phyloP scores from a whole-genome alignment of 2,329 filamentous ascomycete species.

The Xylaria sp. region DNA sequence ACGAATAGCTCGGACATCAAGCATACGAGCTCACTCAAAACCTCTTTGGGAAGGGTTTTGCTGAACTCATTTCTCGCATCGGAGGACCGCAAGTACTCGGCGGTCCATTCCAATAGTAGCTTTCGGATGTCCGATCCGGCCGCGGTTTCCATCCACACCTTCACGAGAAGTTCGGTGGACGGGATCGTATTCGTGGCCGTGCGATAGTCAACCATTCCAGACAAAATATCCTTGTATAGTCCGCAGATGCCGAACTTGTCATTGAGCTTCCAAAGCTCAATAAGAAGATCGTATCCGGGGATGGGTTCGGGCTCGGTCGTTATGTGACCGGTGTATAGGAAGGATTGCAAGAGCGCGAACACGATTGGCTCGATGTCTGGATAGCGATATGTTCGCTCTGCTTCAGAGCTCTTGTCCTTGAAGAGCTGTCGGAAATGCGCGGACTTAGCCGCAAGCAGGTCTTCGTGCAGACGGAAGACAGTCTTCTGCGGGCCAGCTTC shows the following conservation, averaged over 20 bases:
- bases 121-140: constrained; percentile 55
- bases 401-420: constrained; percentile 30
- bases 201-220: constrained; percentile 53
- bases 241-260: constrained; percentile 48
- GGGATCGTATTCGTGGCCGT: constrained; percentile 51
- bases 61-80: constrained; percentile 53
- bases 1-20: too few species aligned
- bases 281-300: constrained; percentile 50
- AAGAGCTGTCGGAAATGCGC: constrained; percentile 45
- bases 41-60: constrained; percentile 55
- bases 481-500: constrained; percentile 44
- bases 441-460: constrained; percentile 52
- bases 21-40: constrained; percentile 54
- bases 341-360: constrained; percentile 52
- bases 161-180: constrained; percentile 52
- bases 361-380: constrained; percentile 44
- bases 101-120: constrained; percentile 56
- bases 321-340: constrained; percentile 48
- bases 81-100: constrained; percentile 57
- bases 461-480: constrained; percentile 54
- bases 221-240: constrained; percentile 51
- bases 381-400: constrained; percentile 47
- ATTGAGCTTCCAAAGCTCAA: constrained; percentile 53
- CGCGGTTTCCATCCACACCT: constrained; percentile 58
- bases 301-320: constrained; percentile 38